These are phyloP conservation scores for Penicillium sp. DNA, from an alignment of 2,329 filamentous ascomycete genomes.

Conservation along the genomic window DNA sequence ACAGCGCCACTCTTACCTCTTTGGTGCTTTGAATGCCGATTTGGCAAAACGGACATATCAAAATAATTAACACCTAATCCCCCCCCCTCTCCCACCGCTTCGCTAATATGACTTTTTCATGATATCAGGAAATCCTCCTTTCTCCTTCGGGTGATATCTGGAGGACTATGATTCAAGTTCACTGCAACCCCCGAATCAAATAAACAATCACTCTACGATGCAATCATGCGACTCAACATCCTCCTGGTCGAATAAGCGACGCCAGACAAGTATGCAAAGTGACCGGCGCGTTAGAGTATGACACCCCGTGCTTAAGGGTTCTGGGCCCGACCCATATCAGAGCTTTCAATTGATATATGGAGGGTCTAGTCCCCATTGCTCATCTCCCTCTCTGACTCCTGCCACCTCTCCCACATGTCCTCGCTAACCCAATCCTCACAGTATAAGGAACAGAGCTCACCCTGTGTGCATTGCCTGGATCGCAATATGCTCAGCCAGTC, in stretches of 20 bases:
- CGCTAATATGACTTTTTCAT: background rate
- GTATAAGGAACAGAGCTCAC: conserved; percentile 5
- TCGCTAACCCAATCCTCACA: background rate
- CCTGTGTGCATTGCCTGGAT: conserved; percentile 13
- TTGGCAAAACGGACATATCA: background rate
- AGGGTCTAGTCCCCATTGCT: background rate
- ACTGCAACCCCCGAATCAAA: conserved; percentile 1
- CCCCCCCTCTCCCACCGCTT: background rate
- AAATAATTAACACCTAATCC: background rate
- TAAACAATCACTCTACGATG: background rate
- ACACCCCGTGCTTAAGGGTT: background rate
- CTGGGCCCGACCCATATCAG: background rate
- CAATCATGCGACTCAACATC: background rate
- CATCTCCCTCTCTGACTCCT: background rate
- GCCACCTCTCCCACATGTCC: background rate
- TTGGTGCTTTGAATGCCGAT: background rate
- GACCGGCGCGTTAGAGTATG: conserved; percentile 9
- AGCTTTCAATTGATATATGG: background rate
- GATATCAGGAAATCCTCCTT: background rate
- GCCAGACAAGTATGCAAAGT: conserved; percentile 3
- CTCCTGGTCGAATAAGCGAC: conserved; percentile 5
- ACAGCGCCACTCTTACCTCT: conserved; percentile 2
- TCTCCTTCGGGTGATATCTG: conserved; percentile 1
- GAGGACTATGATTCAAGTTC: background rate
- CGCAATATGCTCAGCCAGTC: conserved; percentile 17